phyloP scores from a whole-genome alignment of 2,329 filamentous ascomycete genomes.

The Teratosphaeriaceae sp. region DNA sequence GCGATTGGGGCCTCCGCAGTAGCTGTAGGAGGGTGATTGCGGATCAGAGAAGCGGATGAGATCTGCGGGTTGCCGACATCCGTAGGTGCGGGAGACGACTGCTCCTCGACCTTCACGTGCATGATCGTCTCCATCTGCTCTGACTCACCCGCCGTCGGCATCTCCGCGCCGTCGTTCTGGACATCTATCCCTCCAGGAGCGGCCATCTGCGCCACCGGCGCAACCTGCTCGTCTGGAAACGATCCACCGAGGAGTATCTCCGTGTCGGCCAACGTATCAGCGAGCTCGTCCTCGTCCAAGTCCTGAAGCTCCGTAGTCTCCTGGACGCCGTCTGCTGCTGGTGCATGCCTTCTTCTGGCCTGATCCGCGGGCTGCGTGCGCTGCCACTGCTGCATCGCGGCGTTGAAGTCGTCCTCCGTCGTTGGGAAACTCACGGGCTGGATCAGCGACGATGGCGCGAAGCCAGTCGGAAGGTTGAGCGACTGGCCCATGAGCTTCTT shows the following conservation, averaged over 20 bases:
- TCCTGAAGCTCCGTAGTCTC: neutral
- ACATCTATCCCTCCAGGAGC: too few species aligned
- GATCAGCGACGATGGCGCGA: neutral
- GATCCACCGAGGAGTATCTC: neutral
- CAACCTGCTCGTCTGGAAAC: neutral
- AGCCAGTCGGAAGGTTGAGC: neutral
- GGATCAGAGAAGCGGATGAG: too few species aligned
- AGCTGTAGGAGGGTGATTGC: too few species aligned
- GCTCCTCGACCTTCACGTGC: slow-evolving; percentile 1
- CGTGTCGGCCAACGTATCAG: neutral
- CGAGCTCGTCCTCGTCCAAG: neutral
- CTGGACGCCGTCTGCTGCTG: neutral
- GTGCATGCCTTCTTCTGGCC: neutral
- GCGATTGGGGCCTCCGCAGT: too few species aligned
- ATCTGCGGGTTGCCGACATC: neutral
- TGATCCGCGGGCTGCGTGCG: neutral
- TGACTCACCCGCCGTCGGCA: neutral
- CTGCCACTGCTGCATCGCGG: neutral
- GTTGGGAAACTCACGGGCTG: neutral
- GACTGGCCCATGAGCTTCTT: slow-evolving; percentile 5
- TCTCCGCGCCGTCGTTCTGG: neutral
- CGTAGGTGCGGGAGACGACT: neutral
- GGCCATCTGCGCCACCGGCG: slow-evolving; percentile 2
- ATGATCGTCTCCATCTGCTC: too few species aligned
- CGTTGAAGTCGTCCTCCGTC: neutral